These are phyloP conservation scores for Cephaloascus fragrans DNA, from an alignment of 805 yeast genomes.

Conservation along the genomic window DNA sequence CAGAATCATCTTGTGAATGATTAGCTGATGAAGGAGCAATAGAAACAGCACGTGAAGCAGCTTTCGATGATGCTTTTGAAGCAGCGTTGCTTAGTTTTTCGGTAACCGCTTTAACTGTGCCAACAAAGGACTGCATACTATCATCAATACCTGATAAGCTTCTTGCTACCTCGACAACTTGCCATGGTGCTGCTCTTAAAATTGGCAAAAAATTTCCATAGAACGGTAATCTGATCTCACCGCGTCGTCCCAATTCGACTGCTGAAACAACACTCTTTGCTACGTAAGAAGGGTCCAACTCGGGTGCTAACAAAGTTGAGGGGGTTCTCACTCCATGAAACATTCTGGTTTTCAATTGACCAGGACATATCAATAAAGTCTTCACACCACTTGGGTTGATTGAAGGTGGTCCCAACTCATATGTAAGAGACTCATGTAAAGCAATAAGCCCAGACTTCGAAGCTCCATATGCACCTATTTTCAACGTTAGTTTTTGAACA, in stretches of 20 bases:
- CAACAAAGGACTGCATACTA: conserved; percentile 17
- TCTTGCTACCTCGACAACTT: conserved; percentile 45
- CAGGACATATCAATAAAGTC: conserved; percentile 76
- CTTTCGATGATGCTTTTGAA: not conserved
- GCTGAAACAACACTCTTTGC: conserved; percentile 51
- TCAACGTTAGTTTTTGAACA: not conserved
- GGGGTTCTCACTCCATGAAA: conserved; percentile 72
- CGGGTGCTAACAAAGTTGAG: conserved; percentile 69
- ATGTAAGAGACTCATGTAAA: conserved; percentile 70
- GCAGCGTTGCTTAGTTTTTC: not conserved
- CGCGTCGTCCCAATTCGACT: conserved; percentile 50
- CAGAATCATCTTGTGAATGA: too few species aligned
- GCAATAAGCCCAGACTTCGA: conserved; percentile 82
- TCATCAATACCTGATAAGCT: conserved; percentile 59
- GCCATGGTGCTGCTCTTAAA: conserved; percentile 66
- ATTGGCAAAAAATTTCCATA: conserved; percentile 71
- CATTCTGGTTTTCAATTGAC: conserved; percentile 72
- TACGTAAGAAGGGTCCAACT: conserved; percentile 56
- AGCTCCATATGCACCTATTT: conserved; percentile 75
- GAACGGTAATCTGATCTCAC: conserved; percentile 64
- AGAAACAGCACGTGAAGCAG: not conserved
- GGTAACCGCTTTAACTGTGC: not conserved
- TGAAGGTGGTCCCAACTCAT: conserved; percentile 51
- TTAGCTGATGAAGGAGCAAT: too few species aligned
- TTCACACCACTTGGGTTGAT: conserved; percentile 43